Evolutionary conservation across 2,329 filamentous ascomycete species (phyloP).

Genomic region (Penicillium vulpinum): DNA sequence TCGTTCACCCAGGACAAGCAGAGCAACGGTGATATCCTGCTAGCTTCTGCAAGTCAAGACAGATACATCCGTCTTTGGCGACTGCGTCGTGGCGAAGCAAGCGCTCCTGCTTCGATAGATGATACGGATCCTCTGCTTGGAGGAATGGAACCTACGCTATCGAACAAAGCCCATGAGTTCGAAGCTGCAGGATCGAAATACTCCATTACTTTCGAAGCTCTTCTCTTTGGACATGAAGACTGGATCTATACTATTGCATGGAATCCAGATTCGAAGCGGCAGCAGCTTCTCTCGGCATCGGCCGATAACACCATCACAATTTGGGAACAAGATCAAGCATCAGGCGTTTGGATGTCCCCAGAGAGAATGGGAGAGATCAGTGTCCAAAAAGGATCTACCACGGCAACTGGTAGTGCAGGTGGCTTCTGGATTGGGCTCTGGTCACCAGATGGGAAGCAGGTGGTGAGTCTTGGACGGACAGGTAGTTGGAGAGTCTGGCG

Average conservation of each 20-base stretch:
- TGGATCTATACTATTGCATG: slow-evolving; percentile 93
- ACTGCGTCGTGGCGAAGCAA: slow-evolving; percentile 67
- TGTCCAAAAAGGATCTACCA: slow-evolving; percentile 90
- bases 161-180: slow-evolving; percentile 86
- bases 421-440: slow-evolving; percentile 96
- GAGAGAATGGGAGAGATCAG: slow-evolving; percentile 91
- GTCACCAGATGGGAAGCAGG: slow-evolving; percentile 72
- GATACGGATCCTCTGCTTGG: slow-evolving; percentile 40
- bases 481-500: slow-evolving; percentile 92
- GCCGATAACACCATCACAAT: slow-evolving; percentile 93
- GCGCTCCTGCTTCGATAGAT: slow-evolving; percentile 50
- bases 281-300: slow-evolving; percentile 82
- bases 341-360: slow-evolving; percentile 87
- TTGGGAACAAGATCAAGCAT: slow-evolving; percentile 81
- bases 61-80: slow-evolving; percentile 96
- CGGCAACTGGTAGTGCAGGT: slow-evolving; percentile 90
- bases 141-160: slow-evolving; percentile 66
- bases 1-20: slow-evolving; percentile 69
- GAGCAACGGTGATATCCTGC: slow-evolving; percentile 65
- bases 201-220: slow-evolving; percentile 86
- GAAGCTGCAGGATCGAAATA: slow-evolving; percentile 63
- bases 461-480: slow-evolving; percentile 83
- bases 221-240: slow-evolving; percentile 93
- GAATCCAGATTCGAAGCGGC: slow-evolving; percentile 57
- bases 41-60: slow-evolving; percentile 94